These are phyloP conservation scores for Gnetum montanum DNA, from an alignment of 75 land plant genomes.

Conservation along the genomic window DNA sequence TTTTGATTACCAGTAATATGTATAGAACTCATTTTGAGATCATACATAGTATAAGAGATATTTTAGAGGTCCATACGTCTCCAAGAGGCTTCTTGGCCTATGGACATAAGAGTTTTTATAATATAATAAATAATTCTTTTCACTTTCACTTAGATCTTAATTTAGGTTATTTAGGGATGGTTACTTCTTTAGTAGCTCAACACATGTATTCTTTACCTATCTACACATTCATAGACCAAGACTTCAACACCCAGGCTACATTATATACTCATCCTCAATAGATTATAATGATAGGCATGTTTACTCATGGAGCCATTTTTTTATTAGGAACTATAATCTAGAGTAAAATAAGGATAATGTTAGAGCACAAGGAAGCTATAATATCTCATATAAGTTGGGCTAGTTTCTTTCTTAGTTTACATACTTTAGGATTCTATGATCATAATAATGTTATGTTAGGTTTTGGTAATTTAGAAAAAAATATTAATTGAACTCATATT, in stretches of 20 bases:
- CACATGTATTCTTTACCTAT: neutral
- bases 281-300: neutral
- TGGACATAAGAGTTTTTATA: neutral
- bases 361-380: no score
- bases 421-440: no score
- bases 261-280: neutral
- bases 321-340: no score
- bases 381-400: no score
- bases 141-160: slow-evolving; percentile 7
- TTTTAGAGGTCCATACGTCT: slow-evolving; percentile 1
- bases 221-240: neutral
- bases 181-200: slow-evolving; percentile 6
- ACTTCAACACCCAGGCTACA: neutral
- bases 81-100: neutral
- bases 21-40: neutral
- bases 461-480: no score
- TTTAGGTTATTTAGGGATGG: slow-evolving; percentile 3
- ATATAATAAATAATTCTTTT: slow-evolving; percentile 1
- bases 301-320: neutral
- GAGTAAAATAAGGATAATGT: no score
- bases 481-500: no score
- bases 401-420: no score
- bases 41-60: neutral
- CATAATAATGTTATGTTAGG: no score
- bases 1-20: neutral